phyloP scores from a whole-genome alignment of 2,329 filamentous ascomycete species.

The Geosmithia putterillii region DNA sequence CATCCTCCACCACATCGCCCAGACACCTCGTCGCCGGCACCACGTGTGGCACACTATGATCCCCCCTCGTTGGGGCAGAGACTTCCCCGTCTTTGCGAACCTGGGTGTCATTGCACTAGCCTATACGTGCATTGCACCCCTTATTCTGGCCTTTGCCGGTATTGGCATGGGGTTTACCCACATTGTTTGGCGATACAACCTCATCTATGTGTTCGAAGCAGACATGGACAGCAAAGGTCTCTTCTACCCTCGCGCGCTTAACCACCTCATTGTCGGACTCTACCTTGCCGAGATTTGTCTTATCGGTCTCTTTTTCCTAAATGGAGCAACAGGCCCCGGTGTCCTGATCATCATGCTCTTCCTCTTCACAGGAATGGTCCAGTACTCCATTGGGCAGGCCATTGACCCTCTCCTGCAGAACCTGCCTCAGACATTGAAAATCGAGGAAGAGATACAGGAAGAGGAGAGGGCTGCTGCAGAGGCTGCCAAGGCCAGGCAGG shows the following conservation, averaged over 20 bases:
- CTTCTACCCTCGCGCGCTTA: conserved; percentile 75
- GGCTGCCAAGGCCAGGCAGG: conserved; percentile 8
- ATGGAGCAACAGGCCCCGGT: conserved; percentile 52
- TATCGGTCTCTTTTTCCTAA: conserved; percentile 72
- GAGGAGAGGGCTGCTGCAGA: conserved; percentile 35
- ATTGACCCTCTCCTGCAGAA: conserved; percentile 66
- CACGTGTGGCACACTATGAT: conserved; percentile 62
- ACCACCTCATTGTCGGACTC: conserved; percentile 73
- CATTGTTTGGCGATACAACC: conserved; percentile 78
- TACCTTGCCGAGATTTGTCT: conserved; percentile 76
- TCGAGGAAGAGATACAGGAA: conserved; percentile 35
- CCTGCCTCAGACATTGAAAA: conserved; percentile 59
- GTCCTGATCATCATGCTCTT: conserved; percentile 67
- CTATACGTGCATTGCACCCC: conserved; percentile 76
- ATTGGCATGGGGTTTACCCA: conserved; percentile 74
- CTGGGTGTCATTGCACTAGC: conserved; percentile 72
- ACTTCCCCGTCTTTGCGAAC: conserved; percentile 71
- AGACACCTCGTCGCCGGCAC: conserved; percentile 72
- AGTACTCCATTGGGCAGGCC: conserved; percentile 60
- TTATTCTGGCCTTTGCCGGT: conserved; percentile 72
- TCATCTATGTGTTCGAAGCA: conserved; percentile 76
- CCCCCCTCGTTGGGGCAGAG: conserved; percentile 71
- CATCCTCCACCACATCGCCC: conserved; percentile 59
- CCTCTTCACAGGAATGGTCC: conserved; percentile 64
- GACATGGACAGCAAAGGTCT: conserved; percentile 79